phyloP scores from a whole-genome alignment of 768 basidiomycete genomes.

The Pulveroboletus sp. region DNA sequence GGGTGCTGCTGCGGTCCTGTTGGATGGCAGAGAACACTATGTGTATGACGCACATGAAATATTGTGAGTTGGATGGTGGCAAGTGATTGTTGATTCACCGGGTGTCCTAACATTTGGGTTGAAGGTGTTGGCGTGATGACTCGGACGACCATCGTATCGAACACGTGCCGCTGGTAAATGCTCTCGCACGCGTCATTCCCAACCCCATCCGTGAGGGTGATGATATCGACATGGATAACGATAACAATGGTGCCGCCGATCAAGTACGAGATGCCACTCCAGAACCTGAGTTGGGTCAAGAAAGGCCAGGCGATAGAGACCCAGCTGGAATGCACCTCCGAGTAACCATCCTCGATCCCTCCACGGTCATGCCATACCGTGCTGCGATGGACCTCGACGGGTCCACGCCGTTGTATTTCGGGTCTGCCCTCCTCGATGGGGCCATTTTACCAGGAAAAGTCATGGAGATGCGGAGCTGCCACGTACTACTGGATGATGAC shows the following conservation, averaged over 20 bases:
- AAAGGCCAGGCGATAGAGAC: neutral
- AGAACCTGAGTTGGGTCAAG: neutral
- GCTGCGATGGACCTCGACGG: constrained; percentile 2
- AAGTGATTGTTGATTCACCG: too few species aligned
- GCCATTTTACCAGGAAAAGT: neutral
- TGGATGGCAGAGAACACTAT: constrained; percentile 1
- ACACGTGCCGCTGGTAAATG: neutral
- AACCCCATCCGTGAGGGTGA: too few species aligned
- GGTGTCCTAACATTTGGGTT: neutral
- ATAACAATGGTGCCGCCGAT: too few species aligned
- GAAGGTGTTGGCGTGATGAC: constrained; percentile 2
- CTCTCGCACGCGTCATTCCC: neutral
- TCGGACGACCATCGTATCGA: neutral
- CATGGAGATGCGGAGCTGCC: neutral
- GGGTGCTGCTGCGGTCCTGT: neutral
- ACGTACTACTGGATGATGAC: neutral
- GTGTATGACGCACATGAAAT: constrained; percentile 4
- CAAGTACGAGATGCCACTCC: neutral
- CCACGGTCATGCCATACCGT: neutral
- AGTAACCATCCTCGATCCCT: neutral
- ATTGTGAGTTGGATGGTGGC: neutral
- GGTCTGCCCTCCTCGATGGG: neutral
- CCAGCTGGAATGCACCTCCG: neutral
- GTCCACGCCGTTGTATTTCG: neutral
- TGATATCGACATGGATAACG: too few species aligned